Base-by-base conservation (phyloP, 768 basidiomycete genomes). In the Lactarius akahatsu region DNA sequence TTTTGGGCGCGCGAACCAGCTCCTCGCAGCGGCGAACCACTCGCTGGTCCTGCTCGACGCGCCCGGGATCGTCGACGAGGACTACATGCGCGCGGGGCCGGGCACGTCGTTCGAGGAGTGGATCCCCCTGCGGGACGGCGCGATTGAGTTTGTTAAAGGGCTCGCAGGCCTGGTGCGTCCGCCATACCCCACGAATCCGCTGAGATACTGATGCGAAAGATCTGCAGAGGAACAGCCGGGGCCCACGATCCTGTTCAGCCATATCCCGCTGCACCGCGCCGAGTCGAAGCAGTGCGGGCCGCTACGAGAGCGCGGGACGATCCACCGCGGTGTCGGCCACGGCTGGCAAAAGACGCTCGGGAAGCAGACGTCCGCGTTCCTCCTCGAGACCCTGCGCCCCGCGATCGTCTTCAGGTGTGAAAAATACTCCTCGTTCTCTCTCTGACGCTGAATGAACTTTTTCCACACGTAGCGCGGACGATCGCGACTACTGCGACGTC, bases 401-500 rank as follows among this genome's bases (percentile, higher is more conserved):
- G 75, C 78, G 11, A 70, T 84, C 1, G 80, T 96, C 2, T 94
- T 91, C 74, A 93, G 89, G 90, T 89, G 34, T 36, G 34, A 36
- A 36, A 1, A 1, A 36, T 10, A 9, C 34, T 36, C n/a, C n/a
- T n/a, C n/a, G 0, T 32, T 34, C 1, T 9, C 1, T 9, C 9
- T 10, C 8, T 9, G 10, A 34, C 34, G 34, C 34, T 0, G 1
- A 34, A 34, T 13, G 36, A 13, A 3, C 34, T 36, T 10, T 28
- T 10, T 36, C 34, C 7, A 32, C 30, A 9, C 5, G 23, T 69
- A 92, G 91, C 72, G 95, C 88, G 7, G 94, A 98, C 76, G 92
- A 96, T 75, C 90, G 92, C 59, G 95, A 97, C 76, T 92, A 92
- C 72, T 98, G 95, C 72, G 91, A 93, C 70, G 82, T 89, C 71